Evolutionary conservation across 345 rosid species (phyloP).

Genomic region (Mallotus nudiflorus): DNA sequence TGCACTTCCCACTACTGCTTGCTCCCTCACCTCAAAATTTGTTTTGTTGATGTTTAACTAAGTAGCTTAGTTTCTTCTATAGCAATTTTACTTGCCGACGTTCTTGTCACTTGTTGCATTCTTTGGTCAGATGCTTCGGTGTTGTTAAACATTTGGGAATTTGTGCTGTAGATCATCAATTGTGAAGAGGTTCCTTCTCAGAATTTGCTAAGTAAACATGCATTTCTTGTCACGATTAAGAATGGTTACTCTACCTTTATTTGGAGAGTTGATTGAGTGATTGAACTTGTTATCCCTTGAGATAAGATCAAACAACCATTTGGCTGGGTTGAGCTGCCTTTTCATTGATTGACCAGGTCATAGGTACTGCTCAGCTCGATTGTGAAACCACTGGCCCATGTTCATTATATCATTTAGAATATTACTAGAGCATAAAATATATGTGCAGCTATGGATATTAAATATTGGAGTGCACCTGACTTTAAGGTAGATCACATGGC

Average conservation of each 20-base stretch:
- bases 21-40: neutral
- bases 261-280: neutral
- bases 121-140: neutral
- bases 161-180: neutral
- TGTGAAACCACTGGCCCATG: neutral
- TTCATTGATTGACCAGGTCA: neutral
- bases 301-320: neutral
- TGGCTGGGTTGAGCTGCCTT: neutral
- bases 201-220: neutral
- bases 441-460: neutral
- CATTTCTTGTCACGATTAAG: neutral
- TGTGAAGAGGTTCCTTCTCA: neutral
- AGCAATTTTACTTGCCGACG: neutral
- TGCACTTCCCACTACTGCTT: neutral
- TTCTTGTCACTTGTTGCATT: neutral
- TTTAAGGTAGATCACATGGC: too few relatives aligned
- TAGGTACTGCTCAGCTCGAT: neutral
- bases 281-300: neutral
- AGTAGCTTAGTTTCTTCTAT: neutral
- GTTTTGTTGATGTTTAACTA: neutral
- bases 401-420: neutral
- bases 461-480: too few relatives aligned
- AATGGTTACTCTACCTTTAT: neutral
- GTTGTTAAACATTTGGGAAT: neutral
- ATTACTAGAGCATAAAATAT: neutral